Conservation (phyloP, 176 grass and related monocot species). For the Stipa capillata region DNA sequence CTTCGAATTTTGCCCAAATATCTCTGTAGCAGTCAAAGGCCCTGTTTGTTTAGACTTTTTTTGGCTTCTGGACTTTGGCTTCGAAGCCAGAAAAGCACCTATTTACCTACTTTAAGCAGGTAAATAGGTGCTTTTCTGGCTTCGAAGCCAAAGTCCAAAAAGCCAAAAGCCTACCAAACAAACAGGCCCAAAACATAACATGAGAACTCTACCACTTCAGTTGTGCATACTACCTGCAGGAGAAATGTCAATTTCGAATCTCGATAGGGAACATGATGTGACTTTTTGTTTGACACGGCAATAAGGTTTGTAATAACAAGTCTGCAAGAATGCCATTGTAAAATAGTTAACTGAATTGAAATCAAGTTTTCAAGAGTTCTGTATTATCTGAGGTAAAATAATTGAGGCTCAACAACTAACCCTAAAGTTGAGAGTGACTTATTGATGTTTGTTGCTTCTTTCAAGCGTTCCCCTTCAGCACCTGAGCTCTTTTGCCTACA, state of each 20-base stretch:
- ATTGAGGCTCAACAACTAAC: conserved; percentile 37
- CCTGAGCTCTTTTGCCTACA: conserved; percentile 98
- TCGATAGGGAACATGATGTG: conserved; percentile 88
- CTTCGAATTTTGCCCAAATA: background rate
- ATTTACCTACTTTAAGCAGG: too few species aligned
- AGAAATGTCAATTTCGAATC: conserved; percentile 99
- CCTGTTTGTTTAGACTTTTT: too few species aligned
- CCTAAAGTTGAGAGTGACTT: conserved; percentile 96
- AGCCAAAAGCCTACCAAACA: too few species aligned
- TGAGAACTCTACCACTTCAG: background rate
- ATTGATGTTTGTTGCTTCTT: conserved; percentile 98
- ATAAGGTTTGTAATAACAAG: conserved; percentile 97
- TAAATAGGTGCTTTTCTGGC: too few species aligned
- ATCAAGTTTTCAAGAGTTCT: conserved; percentile 1
- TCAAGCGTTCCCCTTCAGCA: conserved; percentile 94
- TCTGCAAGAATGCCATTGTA: conserved; percentile 31
- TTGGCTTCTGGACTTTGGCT: too few species aligned
- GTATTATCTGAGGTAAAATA: conserved; percentile 1
- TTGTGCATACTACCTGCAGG: conserved; percentile 64
- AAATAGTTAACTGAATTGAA: conserved; percentile 1
- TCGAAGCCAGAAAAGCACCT: too few species aligned
- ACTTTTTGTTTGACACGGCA: conserved; percentile 84
- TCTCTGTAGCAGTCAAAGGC: background rate
- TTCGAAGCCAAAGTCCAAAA: too few species aligned
- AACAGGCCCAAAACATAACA: conserved; percentile 6